Percentiles rank a stretch among this genome's conserved stretches.
These are phyloP conservation scores for Chaetomium olivaceum DNA, from an alignment of 2,329 filamentous ascomycete genomes.

Conservation along the genomic window DNA sequence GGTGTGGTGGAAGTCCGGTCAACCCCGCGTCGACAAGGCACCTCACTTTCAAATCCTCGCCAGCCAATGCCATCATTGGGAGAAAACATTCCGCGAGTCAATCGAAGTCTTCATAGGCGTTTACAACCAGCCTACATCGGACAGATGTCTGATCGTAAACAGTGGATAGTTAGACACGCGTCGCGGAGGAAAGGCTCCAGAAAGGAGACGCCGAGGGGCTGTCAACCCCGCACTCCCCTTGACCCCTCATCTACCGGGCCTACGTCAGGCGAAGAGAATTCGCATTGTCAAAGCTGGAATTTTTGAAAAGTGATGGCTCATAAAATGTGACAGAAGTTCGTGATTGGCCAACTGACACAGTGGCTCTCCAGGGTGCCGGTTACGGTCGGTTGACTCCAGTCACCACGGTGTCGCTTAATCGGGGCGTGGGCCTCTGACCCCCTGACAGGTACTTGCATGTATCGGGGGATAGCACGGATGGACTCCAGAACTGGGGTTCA, in stretches of 20 bases:
- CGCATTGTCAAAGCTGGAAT: neutral
- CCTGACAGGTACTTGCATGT: neutral
- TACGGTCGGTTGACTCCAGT: conserved; percentile 4
- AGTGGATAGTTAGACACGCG: too few species aligned
- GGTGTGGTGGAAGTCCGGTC: neutral
- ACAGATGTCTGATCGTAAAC: neutral
- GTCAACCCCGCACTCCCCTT: neutral
- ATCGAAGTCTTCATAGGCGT: too few species aligned
- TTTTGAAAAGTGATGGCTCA: neutral
- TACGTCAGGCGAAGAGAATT: neutral
- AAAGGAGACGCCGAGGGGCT: neutral
- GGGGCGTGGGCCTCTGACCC: neutral
- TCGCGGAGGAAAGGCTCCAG: neutral
- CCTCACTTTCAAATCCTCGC: neutral
- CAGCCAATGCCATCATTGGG: neutral
- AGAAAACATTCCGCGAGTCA: neutral
- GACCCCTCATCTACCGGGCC: neutral
- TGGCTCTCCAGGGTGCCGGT: neutral
- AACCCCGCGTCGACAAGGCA: conserved; percentile 7
- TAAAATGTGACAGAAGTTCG: neutral
- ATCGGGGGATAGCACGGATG: neutral
- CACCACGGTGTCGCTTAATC: conserved; percentile 6
- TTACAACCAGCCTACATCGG: neutral
- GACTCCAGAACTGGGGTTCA: neutral
- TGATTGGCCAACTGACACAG: neutral